Percentiles rank a stretch among this genome's conserved stretches.
Conservation (phyloP, 2,329 filamentous ascomycete genomes). For the Penicillium verrucosum region DNA sequence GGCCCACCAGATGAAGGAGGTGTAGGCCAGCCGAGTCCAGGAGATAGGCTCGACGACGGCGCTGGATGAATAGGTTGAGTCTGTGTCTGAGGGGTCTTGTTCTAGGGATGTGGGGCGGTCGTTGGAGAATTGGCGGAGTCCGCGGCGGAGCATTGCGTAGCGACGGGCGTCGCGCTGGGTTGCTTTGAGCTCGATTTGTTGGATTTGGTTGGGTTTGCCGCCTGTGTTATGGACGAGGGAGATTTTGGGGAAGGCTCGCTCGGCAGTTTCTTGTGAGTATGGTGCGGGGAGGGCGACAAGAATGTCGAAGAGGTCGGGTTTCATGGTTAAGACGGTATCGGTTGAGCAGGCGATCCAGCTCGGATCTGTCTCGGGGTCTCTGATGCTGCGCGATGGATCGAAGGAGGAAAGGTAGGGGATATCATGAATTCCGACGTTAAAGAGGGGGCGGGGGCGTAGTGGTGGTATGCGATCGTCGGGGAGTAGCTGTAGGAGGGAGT, state of each 20-base stretch:
- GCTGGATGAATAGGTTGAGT: conserved; percentile 43
- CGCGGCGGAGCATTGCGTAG: conserved; percentile 66
- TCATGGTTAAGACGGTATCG: conserved; percentile 85
- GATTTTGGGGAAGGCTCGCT: conserved; percentile 72
- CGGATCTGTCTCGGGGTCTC: conserved; percentile 39
- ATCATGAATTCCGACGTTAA: conserved; percentile 89
- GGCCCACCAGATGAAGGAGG: conserved; percentile 66
- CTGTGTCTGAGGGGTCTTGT: conserved; percentile 34
- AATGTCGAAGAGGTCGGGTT: conserved; percentile 83
- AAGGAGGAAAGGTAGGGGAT: conserved; percentile 76
- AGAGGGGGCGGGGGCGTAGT: conserved; percentile 72
- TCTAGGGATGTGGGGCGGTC: conserved; percentile 22
- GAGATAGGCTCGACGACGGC: conserved; percentile 55
- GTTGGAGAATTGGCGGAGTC: conserved; percentile 47
- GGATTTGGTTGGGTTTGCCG: conserved; percentile 40
- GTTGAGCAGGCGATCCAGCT: conserved; percentile 96
- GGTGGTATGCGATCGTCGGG: conserved; percentile 59
- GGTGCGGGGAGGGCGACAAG: conserved; percentile 75
- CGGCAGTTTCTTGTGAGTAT: conserved; percentile 55
- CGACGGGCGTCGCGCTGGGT: conserved; percentile 87
- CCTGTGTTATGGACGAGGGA: conserved; percentile 60
- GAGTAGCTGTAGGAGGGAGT: conserved; percentile 68
- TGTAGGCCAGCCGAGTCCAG: conserved; percentile 60
- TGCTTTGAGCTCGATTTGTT: conserved; percentile 60
- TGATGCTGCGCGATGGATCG: conserved; percentile 39